Evolutionary conservation across 495 filamentous ascomycete genomes (phyloP), one percentile per base, ranked within the genome.

Genomic region (Trypethelium eluteriae): DNA sequence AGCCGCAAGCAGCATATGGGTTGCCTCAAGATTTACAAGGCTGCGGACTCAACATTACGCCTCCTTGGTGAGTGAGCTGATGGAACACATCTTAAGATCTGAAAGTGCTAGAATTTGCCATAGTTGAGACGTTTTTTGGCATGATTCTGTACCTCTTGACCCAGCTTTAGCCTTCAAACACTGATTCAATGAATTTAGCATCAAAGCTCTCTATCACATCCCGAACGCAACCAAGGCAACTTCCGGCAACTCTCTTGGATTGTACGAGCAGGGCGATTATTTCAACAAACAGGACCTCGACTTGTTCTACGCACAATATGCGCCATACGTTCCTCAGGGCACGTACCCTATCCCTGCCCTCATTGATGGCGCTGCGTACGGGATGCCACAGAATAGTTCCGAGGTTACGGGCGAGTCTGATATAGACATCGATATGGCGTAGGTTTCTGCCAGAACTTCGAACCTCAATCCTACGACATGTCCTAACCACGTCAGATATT

Each of bases 171-270:
- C 25, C 25, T 25, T 44, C 14, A 7, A 44, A 44, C 18, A 25
- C 49, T 53, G 2, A 53, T 25, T 5, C 5, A 53, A 25, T 25
- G 49, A 53, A 5, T 25, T 14, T 25, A 53, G 49, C 38, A n/a
- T 69, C 12, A 53, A 57, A 62, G 64, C 64, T 36, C 59, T 70
- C 3, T 72, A 70, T 63, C 41, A 62, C n/a, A 72, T 72, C 36
- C 70, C 70, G 1, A 39, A n/a, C 10, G 67, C 59, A 11, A 38
- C n/a, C 47, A 35, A 44, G 53, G 3, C 49, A 66, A 62, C n/a
- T n/a, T 2, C 64, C 2, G 68, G 49, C 18, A 72, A 72, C 62
- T 38, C 50, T 14, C 36, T 70, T 5, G 67, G 67, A 7, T 18
- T 69, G 16, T 69, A 62, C 38, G 64, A 67, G 46, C 9, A 38